A percentile compares a stretch with the other conserved stretches of the same genome.
Evolutionary conservation across 176 grass and related monocot genomes (phyloP).

Genomic region (Carex scoparia): DNA sequence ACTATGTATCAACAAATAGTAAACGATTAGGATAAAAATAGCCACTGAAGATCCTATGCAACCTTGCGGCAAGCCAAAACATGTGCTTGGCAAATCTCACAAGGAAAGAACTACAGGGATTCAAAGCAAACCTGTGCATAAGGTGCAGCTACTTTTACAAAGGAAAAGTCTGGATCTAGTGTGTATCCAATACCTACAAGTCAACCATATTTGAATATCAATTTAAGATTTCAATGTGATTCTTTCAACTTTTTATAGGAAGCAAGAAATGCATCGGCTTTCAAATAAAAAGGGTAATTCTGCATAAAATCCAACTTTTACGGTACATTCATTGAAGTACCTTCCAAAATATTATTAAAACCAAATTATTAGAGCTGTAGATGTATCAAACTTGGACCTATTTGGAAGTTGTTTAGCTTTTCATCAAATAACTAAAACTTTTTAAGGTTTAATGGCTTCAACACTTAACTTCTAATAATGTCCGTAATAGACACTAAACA

Average conservation of each 20-base stretch:
- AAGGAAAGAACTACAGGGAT: neutral
- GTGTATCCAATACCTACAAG: constrained; percentile 75
- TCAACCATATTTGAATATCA: constrained; percentile 20
- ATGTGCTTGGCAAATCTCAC: neutral
- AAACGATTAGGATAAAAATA: neutral
- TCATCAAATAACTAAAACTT: neutral
- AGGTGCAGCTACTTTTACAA: constrained; percentile 81
- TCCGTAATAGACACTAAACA: neutral
- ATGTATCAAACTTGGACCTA: neutral
- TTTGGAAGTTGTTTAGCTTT: neutral
- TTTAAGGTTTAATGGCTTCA: neutral
- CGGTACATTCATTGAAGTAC: neutral
- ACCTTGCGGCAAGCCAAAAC: neutral
- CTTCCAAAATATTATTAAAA: neutral
- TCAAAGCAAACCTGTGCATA: constrained; percentile 72
- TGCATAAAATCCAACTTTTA: neutral
- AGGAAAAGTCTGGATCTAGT: constrained; percentile 94
- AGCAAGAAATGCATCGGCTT: constrained; percentile 1
- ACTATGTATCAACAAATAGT: neutral
- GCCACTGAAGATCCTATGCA: neutral
- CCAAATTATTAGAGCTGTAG: neutral
- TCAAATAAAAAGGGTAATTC: neutral
- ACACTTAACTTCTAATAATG: neutral
- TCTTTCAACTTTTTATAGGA: neutral
- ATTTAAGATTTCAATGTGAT: constrained; percentile 7